Evolutionary conservation across 106 monocot genomes (phyloP).

Genomic region (Apostasia ramifera): DNA sequence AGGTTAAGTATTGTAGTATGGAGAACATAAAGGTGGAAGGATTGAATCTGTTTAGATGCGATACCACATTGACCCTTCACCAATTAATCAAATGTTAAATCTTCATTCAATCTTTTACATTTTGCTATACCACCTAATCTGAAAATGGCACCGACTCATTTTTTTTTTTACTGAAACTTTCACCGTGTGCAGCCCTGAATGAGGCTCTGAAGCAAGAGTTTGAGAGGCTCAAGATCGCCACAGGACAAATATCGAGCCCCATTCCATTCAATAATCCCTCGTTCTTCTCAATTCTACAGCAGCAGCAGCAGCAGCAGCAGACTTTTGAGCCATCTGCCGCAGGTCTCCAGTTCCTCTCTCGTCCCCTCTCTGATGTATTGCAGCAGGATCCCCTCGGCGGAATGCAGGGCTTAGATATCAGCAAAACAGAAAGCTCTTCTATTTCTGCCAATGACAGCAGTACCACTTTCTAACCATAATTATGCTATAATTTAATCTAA

Average conservation of each 20-base stretch:
- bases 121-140: too few species aligned
- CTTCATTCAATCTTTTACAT: too few species aligned
- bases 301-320: slow-evolving; percentile 16
- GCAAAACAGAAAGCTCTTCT: slow-evolving; percentile 33
- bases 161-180: too few species aligned
- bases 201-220: slow-evolving; percentile 62
- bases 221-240: slow-evolving; percentile 51
- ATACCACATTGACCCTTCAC: too few species aligned
- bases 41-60: too few species aligned
- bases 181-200: slow-evolving; percentile 38
- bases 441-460: slow-evolving; percentile 51
- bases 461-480: slow-evolving; percentile 28
- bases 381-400: slow-evolving; percentile 44
- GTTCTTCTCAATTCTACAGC: slow-evolving; percentile 29
- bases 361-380: slow-evolving; percentile 24
- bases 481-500: background rate
- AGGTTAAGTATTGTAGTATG: too few species aligned
- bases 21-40: too few species aligned
- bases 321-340: slow-evolving; percentile 19
- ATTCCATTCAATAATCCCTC: slow-evolving; percentile 15
- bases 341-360: slow-evolving; percentile 15
- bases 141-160: too few species aligned
- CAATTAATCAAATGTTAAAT: too few species aligned
- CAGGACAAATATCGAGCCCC: slow-evolving; percentile 28
- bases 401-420: slow-evolving; percentile 46